Base-by-base conservation (phyloP, 805 yeast genomes). In the Grigorovia humatica region DNA sequence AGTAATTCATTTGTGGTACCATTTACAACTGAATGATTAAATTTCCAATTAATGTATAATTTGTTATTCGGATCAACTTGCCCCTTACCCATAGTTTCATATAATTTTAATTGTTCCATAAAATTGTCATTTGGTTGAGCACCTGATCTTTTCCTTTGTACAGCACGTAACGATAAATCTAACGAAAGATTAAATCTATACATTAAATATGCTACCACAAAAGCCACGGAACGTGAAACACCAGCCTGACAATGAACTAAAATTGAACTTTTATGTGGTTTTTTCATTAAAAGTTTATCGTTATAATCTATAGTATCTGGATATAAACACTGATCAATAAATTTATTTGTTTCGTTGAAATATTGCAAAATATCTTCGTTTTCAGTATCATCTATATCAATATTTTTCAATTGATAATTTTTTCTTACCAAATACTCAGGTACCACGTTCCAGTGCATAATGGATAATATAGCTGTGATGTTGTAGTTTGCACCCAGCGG, bases 181-280 rank as follows among this genome's bases (percentile, higher is more conserved):
- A 79, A 69, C 12, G 71, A 68, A 59, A 88, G 73, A 1, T 79
- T 75, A 65, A 84, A 74, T 48, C 89, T 71, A 63, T 81, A 78
- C 96, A 93, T 91, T 44, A 90, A 79, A 65, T 88, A 96, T 0
- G 97, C 95, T 48, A 87, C 81, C 41, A 83, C 82, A 15, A 89
- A 83, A 0, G 97, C 82, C 0, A 86, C 91, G 5, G 96, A 86
- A 56, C 99, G 74, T 1, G 96, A 88, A 30, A 88, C 87, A 0
- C 99, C 99, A 30, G 96, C 97, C 53, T 91, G 87, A 66, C 95
- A 87, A 63, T 85, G 88, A 11, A 85, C 78, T 53, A 81, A 71
- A 1, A 77, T 70, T n/a, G 73, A 71, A 4, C 77, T 75, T 49
- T 66, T 61, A 50, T 78, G 79, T 23, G 64, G 72, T 44, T 59